Evolutionary conservation across 2,329 filamentous ascomycete genomes (phyloP).

Genomic region (Fusarium falciforme): DNA sequence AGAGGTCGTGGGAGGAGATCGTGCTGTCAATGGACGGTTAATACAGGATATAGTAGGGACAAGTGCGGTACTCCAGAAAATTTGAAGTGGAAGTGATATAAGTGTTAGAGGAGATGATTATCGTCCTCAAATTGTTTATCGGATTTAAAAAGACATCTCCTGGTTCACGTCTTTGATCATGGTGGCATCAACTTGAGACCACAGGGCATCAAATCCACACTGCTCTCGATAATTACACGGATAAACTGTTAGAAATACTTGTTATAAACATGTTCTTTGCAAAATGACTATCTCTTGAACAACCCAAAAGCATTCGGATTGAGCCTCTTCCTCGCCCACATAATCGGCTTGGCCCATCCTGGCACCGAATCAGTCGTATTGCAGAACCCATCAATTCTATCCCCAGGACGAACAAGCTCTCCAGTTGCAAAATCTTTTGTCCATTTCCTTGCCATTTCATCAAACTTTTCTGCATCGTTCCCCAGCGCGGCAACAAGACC

Average conservation of each 20-base stretch:
- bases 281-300: neutral
- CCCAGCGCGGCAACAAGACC: neutral
- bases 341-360: neutral
- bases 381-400: neutral
- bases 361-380: neutral
- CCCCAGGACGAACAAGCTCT: neutral
- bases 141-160: neutral
- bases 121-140: too few species aligned
- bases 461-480: neutral
- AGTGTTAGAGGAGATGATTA: neutral
- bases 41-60: neutral
- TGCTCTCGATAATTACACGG: neutral
- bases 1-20: neutral
- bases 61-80: rapidly evolving
- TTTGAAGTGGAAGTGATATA: neutral
- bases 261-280: too few species aligned
- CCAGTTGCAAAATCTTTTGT: neutral
- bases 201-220: neutral
- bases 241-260: neutral
- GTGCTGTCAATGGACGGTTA: neutral
- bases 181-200: neutral
- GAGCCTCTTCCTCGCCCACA: neutral
- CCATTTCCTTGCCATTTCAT: neutral
- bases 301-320: neutral
- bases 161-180: neutral